Conservation (phyloP, 2,329 filamentous ascomycete species). For the Eutypa lata region DNA sequence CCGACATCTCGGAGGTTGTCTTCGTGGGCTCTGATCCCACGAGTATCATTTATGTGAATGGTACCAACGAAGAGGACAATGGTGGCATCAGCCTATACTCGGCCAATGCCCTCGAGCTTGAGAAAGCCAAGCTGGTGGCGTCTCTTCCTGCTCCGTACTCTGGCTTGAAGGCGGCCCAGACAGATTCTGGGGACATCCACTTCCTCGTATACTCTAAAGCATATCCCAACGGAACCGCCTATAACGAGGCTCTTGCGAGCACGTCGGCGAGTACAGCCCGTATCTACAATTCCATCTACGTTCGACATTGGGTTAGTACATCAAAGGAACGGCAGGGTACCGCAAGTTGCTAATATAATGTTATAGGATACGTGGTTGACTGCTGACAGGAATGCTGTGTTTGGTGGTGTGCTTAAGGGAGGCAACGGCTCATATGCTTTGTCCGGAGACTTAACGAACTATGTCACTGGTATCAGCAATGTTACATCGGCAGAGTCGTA, state of each 20-base stretch:
- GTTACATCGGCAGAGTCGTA: constrained; percentile 38
- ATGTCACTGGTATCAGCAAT: constrained; percentile 31
- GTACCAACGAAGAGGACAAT: constrained; percentile 41
- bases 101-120: constrained; percentile 28
- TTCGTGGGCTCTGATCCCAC: constrained; percentile 51
- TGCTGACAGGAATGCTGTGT: constrained; percentile 55
- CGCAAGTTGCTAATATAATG: constrained; percentile 3
- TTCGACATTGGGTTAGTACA: constrained; percentile 50
- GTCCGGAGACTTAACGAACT: constrained; percentile 30
- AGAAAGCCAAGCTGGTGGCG: constrained; percentile 28
- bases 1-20: constrained; percentile 54
- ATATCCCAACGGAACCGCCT: constrained; percentile 54
- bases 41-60: constrained; percentile 47
- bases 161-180: constrained; percentile 33
- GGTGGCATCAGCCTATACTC: constrained; percentile 37
- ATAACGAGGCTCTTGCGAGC: constrained; percentile 48
- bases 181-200: constrained; percentile 29
- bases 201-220: constrained; percentile 49
- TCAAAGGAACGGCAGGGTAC: background rate
- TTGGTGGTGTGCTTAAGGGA: constrained; percentile 50
- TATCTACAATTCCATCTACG: constrained; percentile 55
- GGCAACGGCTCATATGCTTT: constrained; percentile 23
- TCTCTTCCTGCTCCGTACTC: constrained; percentile 36
- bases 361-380: constrained; percentile 48
- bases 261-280: constrained; percentile 47